Evolutionary conservation across 2,329 filamentous ascomycete genomes (phyloP).

Genomic region (Parascedosporium putredinis): DNA sequence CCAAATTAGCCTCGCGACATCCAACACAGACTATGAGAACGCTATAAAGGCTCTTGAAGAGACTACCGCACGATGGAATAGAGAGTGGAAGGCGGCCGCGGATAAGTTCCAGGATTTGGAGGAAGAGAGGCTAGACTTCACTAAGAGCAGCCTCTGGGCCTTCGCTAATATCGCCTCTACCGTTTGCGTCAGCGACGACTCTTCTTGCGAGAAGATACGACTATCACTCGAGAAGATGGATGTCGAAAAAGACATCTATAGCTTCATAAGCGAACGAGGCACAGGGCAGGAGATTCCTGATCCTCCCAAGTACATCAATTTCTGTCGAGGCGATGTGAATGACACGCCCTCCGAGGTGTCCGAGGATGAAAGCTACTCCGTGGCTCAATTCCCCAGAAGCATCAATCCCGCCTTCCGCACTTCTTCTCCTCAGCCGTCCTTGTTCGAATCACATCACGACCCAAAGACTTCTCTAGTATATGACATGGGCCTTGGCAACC

Average conservation of each 20-base stretch:
- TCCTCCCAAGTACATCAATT: conserved; percentile 97
- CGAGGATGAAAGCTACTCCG: conserved; percentile 82
- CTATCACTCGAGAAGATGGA: conserved; percentile 90
- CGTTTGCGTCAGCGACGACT: conserved; percentile 94
- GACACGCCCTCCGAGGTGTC: conserved; percentile 75
- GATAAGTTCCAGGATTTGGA: conserved; percentile 99
- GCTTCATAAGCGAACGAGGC: conserved; percentile 79
- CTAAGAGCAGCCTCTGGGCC: conserved; percentile 94
- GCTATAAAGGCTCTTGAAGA: conserved; percentile 91
- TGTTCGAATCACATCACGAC: conserved; percentile 85
- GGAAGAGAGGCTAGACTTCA: conserved; percentile 92
- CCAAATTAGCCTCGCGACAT: conserved; percentile 83
- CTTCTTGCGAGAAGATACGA: conserved; percentile 92
- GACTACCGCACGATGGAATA: conserved; percentile 90
- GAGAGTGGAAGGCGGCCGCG: conserved; percentile 95
- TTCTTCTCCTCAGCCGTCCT: conserved; percentile 92
- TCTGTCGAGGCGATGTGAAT: conserved; percentile 76
- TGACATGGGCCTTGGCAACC: conserved; percentile 52
- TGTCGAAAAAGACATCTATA: conserved; percentile 85
- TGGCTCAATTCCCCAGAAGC: conserved; percentile 88
- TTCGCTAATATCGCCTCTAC: conserved; percentile 97
- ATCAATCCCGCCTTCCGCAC: conserved; percentile 93
- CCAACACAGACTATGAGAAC: conserved; percentile 86
- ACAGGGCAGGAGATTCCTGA: conserved; percentile 97
- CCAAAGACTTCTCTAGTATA: conserved; percentile 63